These are phyloP conservation scores for Tuber melanosporum DNA, from an alignment of 495 filamentous ascomycete species.

Conservation along the genomic window DNA sequence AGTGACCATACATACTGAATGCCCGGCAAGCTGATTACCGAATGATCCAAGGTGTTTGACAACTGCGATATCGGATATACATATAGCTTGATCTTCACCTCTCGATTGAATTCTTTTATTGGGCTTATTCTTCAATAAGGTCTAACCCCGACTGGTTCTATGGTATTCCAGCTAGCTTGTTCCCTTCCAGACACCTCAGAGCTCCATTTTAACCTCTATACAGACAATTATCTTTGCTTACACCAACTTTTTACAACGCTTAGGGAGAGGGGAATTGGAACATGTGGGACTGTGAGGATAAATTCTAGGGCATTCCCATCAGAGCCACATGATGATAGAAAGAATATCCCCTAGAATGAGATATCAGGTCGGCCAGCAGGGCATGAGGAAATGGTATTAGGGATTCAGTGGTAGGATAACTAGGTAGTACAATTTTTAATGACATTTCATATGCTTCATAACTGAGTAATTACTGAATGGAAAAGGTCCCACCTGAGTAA, in stretches of 20 bases:
- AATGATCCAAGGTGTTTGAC: too few relatives aligned
- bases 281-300: too few relatives aligned
- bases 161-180: slow-evolving; percentile 10
- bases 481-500: slow-evolving; percentile 9
- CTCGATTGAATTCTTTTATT: background rate
- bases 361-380: too few relatives aligned
- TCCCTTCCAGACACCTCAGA: slow-evolving; percentile 6
- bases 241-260: too few relatives aligned
- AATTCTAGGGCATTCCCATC: too few relatives aligned
- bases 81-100: background rate
- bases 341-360: too few relatives aligned
- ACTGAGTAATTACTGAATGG: background rate
- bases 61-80: too few relatives aligned
- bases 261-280: too few relatives aligned
- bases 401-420: slow-evolving; percentile 19
- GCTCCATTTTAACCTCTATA: slow-evolving; percentile 4
- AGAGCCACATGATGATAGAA: too few relatives aligned
- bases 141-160: slow-evolving; percentile 12
- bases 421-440: slow-evolving; percentile 7
- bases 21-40: too few relatives aligned
- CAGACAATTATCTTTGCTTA: slow-evolving; percentile 4
- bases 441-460: slow-evolving; percentile 15
- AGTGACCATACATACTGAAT: too few relatives aligned
- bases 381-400: background rate
- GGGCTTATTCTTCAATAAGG: background rate